Conservation (phyloP, 345 rosid species). For the Populus simonii region DNA sequence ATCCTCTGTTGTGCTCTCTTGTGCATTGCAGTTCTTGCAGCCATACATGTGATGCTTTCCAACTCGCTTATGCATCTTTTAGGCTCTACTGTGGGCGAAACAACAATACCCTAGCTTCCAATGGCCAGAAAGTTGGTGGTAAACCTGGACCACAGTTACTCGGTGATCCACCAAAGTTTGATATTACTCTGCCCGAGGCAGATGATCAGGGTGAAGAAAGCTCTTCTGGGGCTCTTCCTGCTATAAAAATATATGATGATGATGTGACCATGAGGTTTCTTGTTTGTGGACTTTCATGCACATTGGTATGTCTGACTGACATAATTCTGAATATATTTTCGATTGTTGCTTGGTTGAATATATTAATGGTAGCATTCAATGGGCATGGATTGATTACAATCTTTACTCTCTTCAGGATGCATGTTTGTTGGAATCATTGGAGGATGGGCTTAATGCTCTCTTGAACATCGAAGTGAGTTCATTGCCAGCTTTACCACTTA, state of each 20-base stretch:
- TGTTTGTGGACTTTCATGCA: constrained; percentile 70
- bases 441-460: constrained; percentile 93
- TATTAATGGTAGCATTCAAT: constrained; percentile 2
- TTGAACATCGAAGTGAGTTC: constrained; percentile 88
- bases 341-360: constrained; percentile 17
- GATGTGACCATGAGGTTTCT: constrained; percentile 86
- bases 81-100: constrained; percentile 62
- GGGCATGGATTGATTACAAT: constrained; percentile 17
- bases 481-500: neutral
- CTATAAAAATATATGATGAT: constrained; percentile 89
- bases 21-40: constrained; percentile 73
- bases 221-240: constrained; percentile 68
- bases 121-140: constrained; percentile 41
- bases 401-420: constrained; percentile 57
- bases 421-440: constrained; percentile 58
- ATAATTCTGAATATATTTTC: constrained; percentile 11
- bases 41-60: constrained; percentile 91
- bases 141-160: constrained; percentile 67
- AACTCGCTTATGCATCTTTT: constrained; percentile 82
- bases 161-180: constrained; percentile 92
- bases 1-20: constrained; percentile 1
- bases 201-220: constrained; percentile 70
- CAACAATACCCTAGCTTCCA: constrained; percentile 34
- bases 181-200: constrained; percentile 53
- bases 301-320: constrained; percentile 49